These are phyloP conservation scores for Vicia sativa DNA, from an alignment of 306 rosid species.

Conservation along the genomic window DNA sequence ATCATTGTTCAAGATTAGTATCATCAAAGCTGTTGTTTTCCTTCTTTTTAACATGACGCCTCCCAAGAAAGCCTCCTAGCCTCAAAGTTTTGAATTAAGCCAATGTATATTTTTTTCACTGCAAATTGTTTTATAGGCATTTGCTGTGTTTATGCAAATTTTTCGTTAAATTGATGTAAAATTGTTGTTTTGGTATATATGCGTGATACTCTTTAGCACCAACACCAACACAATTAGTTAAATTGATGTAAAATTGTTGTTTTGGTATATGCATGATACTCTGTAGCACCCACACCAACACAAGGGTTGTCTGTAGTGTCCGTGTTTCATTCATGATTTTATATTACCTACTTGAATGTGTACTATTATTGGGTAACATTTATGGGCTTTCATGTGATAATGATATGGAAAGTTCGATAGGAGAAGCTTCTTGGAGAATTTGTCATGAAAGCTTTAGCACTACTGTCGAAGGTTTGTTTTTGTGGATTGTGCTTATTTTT, in stretches of 20 bases:
- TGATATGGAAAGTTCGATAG: constrained; percentile 89
- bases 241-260: too few relatives aligned
- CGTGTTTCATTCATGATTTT: background rate
- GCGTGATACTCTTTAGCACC: too few relatives aligned
- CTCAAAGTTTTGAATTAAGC: background rate
- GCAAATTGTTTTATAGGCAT: background rate
- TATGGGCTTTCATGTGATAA: constrained; percentile 48
- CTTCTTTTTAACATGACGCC: constrained; percentile 78
- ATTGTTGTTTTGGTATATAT: too few relatives aligned
- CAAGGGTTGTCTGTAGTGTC: too few relatives aligned
- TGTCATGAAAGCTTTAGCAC: constrained; percentile 94
- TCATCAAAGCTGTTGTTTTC: constrained; percentile 38
- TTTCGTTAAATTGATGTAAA: too few relatives aligned
- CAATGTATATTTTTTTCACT: background rate
- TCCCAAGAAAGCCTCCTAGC: constrained; percentile 62
- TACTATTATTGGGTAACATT: background rate
- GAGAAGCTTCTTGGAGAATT: constrained; percentile 84
- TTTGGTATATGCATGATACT: too few relatives aligned
- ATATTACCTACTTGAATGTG: background rate
- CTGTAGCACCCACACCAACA: too few relatives aligned
- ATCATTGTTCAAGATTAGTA: constrained; percentile 32
- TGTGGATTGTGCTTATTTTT: background rate
- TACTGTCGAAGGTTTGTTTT: constrained; percentile 64
- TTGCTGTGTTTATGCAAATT: background rate
- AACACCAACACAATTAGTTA: too few relatives aligned